Conservation (phyloP, 2,329 filamentous ascomycete genomes). For the Fusarium chuoi region DNA sequence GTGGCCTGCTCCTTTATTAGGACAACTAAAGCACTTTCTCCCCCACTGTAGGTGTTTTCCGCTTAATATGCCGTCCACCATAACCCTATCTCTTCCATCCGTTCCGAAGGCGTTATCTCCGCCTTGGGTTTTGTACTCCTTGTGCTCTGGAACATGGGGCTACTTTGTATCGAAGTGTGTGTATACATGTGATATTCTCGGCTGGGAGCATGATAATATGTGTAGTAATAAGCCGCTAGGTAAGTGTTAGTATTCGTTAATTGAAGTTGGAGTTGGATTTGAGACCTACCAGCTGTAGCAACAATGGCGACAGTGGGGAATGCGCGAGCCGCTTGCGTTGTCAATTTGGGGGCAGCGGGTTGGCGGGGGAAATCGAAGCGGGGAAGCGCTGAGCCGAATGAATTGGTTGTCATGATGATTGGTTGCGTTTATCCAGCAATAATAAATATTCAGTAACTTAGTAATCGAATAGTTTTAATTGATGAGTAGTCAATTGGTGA, state of each 20-base stretch:
- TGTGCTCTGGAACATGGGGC: neutral
- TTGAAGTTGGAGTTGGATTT: fast-evolving
- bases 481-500: neutral
- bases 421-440: neutral
- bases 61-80: neutral
- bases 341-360: neutral
- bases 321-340: neutral
- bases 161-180: neutral
- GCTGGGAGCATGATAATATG: neutral
- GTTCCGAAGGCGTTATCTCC: neutral
- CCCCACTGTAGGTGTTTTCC: neutral
- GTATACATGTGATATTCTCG: neutral
- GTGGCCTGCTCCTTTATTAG: neutral
- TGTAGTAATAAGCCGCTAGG: neutral
- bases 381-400: neutral
- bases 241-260: fast-evolving
- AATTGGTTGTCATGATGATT: neutral
- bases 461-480: neutral
- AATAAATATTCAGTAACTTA: neutral
- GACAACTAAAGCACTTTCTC: neutral
- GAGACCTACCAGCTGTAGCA: neutral
- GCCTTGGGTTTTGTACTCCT: neutral
- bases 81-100: neutral
- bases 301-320: neutral
- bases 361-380: neutral